Evolutionary conservation across 169 alveolate genomes (phyloP).

Genomic region (Babesia bigemina): DNA sequence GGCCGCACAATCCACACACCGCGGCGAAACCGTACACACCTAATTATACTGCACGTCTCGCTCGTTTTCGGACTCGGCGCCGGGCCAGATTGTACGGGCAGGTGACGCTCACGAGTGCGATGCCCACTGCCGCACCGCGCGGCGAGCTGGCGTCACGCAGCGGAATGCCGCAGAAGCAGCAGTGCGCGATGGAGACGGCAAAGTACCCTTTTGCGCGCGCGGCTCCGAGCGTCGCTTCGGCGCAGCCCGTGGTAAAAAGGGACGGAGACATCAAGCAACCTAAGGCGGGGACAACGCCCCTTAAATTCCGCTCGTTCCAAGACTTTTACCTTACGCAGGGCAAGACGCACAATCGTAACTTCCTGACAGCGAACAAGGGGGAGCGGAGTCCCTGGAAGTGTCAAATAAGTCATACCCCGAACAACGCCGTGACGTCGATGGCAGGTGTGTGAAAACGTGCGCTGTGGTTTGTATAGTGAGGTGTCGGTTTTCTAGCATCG

Average conservation of each 20-base stretch:
- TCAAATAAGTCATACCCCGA: constrained; percentile 19
- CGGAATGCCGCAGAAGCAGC: no score
- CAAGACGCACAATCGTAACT: constrained; percentile 7
- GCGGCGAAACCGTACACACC: background rate
- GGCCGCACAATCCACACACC: constrained; percentile 7
- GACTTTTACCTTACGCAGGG: constrained; percentile 46
- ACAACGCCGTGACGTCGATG: background rate
- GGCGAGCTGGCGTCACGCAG: background rate
- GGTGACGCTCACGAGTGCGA: no score
- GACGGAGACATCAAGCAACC: background rate
- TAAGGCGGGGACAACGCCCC: constrained; percentile 22
- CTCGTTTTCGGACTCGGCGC: no score
- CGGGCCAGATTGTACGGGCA: no score
- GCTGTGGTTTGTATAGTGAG: background rate
- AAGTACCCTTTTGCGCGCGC: background rate
- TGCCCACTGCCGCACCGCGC: background rate
- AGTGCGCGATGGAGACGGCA: no score
- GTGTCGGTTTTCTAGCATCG: background rate
- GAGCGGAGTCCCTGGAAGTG: background rate
- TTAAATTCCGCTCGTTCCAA: constrained; percentile 43
- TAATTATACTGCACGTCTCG: background rate
- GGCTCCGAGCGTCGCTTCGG: no score
- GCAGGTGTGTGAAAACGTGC: constrained; percentile 6
- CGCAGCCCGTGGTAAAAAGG: no score
- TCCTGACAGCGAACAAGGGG: background rate